Evolutionary conservation across 1,139 yeast genomes (phyloP).

Genomic region (Hyphopichia buzzinii): DNA sequence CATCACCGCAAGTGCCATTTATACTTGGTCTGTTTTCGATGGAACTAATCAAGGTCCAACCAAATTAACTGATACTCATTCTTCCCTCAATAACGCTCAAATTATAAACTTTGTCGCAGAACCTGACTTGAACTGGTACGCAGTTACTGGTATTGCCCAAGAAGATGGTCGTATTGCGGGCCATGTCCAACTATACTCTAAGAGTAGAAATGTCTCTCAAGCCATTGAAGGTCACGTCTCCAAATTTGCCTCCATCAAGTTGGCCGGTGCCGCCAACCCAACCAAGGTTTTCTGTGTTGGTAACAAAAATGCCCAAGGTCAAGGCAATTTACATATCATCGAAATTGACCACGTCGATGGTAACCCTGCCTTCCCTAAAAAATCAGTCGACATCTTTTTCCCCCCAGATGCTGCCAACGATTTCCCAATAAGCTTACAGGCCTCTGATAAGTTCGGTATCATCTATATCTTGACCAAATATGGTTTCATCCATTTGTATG

Average conservation of each 20-base stretch:
- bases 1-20: conserved; percentile 74
- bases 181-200: conserved; percentile 88
- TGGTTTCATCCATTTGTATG: conserved; percentile 95
- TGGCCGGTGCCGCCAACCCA: conserved; percentile 72
- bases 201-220: conserved; percentile 88
- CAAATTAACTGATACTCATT: conserved; percentile 81
- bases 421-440: conserved; percentile 92
- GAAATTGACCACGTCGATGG: conserved; percentile 94
- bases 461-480: conserved; percentile 88
- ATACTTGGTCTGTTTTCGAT: conserved; percentile 82
- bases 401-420: conserved; percentile 96
- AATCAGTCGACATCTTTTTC: conserved; percentile 89
- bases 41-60: conserved; percentile 77
- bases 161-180: conserved; percentile 96
- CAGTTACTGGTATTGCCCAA: conserved; percentile 91
- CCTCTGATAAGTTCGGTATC: conserved; percentile 82
- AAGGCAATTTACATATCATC: conserved; percentile 85
- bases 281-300: conserved; percentile 90
- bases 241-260: conserved; percentile 71
- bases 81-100: conserved; percentile 75
- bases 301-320: conserved; percentile 81
- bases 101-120: conserved; percentile 89
- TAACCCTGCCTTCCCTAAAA: conserved; percentile 84
- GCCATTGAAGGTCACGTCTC: conserved; percentile 98
- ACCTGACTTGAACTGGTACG: conserved; percentile 85